phyloP scores from a whole-genome alignment of 352 stramenopile genomes.

The Phytopythium litorale region DNA sequence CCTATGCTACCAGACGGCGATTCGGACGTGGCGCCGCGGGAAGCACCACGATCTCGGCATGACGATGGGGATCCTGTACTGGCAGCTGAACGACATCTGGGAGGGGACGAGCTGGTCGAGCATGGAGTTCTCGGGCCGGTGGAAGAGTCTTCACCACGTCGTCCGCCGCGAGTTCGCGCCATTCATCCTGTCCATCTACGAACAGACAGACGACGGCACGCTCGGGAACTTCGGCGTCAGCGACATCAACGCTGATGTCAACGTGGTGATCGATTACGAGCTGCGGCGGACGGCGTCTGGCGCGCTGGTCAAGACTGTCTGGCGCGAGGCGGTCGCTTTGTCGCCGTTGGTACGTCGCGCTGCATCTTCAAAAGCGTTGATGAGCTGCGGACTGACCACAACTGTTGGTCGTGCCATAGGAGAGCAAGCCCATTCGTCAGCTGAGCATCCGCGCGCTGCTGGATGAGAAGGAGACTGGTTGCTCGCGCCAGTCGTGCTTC shows the following conservation, averaged over 20 bases:
- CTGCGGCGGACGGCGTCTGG: conserved; percentile 35
- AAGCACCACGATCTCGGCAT: conserved; percentile 42
- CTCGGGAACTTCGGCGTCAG: conserved; percentile 44
- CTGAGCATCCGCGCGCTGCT: conserved; percentile 28
- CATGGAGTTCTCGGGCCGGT: conserved; percentile 73
- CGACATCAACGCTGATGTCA: conserved; percentile 33
- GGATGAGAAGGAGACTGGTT: conserved; percentile 30
- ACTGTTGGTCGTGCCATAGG: conserved; percentile 12
- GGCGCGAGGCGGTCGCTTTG: conserved; percentile 19
- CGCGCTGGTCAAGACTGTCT: conserved; percentile 35
- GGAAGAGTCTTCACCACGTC: conserved; percentile 83
- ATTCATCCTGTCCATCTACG: conserved; percentile 46
- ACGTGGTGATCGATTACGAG: conserved; percentile 38
- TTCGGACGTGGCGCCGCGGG: conserved; percentile 62
- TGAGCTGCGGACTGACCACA: conserved; percentile 7
- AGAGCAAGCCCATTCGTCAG: conserved; percentile 30
- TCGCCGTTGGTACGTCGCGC: conserved; percentile 29
- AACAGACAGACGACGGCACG: conserved; percentile 12
- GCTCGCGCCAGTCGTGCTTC: conserved; percentile 49
- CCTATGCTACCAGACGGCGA: conserved; percentile 76
- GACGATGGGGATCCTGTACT: conserved; percentile 85
- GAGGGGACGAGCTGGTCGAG: conserved; percentile 85
- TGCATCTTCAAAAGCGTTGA: neutral
- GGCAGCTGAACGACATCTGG: conserved; percentile 89
- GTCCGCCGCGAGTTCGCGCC: conserved; percentile 66